Conservation (phyloP, 2,329 filamentous ascomycete genomes). For the Talaromyces sp. region DNA sequence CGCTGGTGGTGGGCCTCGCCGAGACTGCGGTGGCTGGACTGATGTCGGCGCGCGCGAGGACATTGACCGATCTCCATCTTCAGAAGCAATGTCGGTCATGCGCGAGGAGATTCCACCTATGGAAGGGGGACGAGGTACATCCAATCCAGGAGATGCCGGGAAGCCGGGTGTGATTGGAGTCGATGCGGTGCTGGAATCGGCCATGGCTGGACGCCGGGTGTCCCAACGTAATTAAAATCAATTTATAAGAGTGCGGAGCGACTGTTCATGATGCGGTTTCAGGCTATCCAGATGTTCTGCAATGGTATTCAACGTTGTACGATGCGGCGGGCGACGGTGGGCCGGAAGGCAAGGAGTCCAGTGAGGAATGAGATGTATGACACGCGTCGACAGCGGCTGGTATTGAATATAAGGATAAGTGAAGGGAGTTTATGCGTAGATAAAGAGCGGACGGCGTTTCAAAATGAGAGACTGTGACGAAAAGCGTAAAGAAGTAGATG, state of each 20-base stretch:
- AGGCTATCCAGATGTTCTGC: neutral
- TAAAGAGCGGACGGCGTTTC: constrained; percentile 9
- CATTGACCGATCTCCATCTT: constrained; percentile 48
- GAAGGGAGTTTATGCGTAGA: neutral
- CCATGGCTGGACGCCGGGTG: constrained; percentile 4
- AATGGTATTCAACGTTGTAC: neutral
- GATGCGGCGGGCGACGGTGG: constrained; percentile 1
- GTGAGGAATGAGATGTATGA: neutral
- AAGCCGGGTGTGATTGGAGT: constrained; percentile 12
- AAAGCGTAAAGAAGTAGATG: neutral
- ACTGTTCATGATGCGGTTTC: constrained; percentile 7
- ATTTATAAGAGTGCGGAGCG: constrained; percentile 1
- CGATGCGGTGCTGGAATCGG: constrained; percentile 15
- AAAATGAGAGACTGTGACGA: constrained; percentile 9
- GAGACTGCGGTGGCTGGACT: constrained; percentile 56
- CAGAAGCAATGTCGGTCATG: constrained; percentile 61
- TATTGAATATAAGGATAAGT: constrained; percentile 3
- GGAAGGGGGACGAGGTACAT: constrained; percentile 49
- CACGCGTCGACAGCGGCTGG: neutral
- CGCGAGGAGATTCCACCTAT: constrained; percentile 61
- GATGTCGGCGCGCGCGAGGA: constrained; percentile 36
- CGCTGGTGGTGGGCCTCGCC: constrained; percentile 49
- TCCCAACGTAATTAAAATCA: neutral
- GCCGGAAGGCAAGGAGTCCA: constrained; percentile 10
- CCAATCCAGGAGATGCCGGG: constrained; percentile 39